Evolutionary conservation across 441 rosid genomes (phyloP).

Genomic region (Croton laevigatus): DNA sequence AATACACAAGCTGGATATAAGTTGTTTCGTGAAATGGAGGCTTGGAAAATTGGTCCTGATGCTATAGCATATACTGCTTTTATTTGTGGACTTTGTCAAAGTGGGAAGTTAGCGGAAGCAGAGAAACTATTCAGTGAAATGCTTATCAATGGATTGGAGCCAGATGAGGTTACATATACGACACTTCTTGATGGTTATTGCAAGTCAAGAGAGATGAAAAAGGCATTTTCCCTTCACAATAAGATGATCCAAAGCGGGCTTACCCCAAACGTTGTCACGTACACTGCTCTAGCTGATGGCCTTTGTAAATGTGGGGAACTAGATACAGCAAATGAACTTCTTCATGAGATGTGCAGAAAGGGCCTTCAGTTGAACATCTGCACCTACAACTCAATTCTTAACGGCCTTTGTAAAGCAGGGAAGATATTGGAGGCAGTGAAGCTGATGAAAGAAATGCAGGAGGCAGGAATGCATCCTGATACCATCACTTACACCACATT

Average conservation of each 20-base stretch:
- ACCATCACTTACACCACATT: conserved; percentile 70
- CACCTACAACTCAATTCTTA: conserved; percentile 71
- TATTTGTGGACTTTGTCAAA: conserved; percentile 63
- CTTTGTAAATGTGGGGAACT: conserved; percentile 77
- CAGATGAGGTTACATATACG: conserved; percentile 74
- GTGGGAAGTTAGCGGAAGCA: conserved; percentile 63
- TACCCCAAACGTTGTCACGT: conserved; percentile 73
- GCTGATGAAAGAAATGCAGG: conserved; percentile 73
- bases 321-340: conserved; percentile 84
- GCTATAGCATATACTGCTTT: conserved; percentile 65
- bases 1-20: conserved; percentile 45
- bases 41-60: conserved; percentile 49
- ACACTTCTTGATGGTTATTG: conserved; percentile 82
- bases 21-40: conserved; percentile 62
- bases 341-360: conserved; percentile 68
- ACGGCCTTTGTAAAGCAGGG: conserved; percentile 85
- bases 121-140: conserved; percentile 57
- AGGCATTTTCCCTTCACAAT: conserved; percentile 76
- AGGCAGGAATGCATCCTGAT: conserved; percentile 59
- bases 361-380: conserved; percentile 71
- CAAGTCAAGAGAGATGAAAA: conserved; percentile 63
- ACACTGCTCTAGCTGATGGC: conserved; percentile 80
- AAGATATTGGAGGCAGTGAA: conserved; percentile 54
- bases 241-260: conserved; percentile 68
- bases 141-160: conserved; percentile 50